Evolutionary conservation across 2,329 filamentous ascomycete genomes (phyloP).

Genomic region (Pseudopyrenochaeta lycopersici): DNA sequence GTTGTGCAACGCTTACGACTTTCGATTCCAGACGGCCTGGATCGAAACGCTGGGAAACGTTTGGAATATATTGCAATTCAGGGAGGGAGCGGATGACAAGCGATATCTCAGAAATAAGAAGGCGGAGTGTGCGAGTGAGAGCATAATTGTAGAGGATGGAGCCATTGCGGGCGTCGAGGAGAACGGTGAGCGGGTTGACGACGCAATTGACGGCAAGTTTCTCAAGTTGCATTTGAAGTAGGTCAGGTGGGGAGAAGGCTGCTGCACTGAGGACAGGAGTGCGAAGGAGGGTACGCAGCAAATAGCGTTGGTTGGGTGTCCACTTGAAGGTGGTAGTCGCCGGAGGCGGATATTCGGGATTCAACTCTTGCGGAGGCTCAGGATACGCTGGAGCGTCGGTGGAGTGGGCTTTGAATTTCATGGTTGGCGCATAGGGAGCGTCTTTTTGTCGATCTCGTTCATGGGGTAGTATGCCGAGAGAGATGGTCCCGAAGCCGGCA

Average conservation of each 20-base stretch:
- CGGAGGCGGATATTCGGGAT: constrained; percentile 23
- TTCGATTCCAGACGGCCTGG: constrained; percentile 69
- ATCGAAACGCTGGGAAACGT: constrained; percentile 67
- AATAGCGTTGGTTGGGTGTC: constrained; percentile 62
- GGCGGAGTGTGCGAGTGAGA: constrained; percentile 71
- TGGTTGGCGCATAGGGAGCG: constrained; percentile 34
- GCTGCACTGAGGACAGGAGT: constrained; percentile 69
- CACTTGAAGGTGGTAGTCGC: constrained; percentile 35
- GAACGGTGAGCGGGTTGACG: constrained; percentile 81
- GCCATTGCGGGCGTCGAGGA: constrained; percentile 80
- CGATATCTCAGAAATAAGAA: constrained; percentile 78
- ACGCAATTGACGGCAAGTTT: constrained; percentile 78
- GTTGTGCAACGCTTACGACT: constrained; percentile 63
- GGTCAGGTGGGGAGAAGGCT: constrained; percentile 65
- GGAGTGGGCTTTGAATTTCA: constrained; percentile 20
- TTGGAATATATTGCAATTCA: constrained; percentile 71
- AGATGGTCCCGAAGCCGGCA: constrained; percentile 67
- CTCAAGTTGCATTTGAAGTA: constrained; percentile 79
- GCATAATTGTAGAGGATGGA: constrained; percentile 73
- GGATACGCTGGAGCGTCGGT: constrained; percentile 5
- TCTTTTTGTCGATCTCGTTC: constrained; percentile 39
- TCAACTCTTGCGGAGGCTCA: constrained; percentile 18
- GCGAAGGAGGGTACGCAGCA: constrained; percentile 71
- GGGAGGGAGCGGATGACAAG: constrained; percentile 77
- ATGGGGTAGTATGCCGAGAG: constrained; percentile 61